phyloP scores from a whole-genome alignment of 805 yeast species.

The Peterozyma toletana region DNA sequence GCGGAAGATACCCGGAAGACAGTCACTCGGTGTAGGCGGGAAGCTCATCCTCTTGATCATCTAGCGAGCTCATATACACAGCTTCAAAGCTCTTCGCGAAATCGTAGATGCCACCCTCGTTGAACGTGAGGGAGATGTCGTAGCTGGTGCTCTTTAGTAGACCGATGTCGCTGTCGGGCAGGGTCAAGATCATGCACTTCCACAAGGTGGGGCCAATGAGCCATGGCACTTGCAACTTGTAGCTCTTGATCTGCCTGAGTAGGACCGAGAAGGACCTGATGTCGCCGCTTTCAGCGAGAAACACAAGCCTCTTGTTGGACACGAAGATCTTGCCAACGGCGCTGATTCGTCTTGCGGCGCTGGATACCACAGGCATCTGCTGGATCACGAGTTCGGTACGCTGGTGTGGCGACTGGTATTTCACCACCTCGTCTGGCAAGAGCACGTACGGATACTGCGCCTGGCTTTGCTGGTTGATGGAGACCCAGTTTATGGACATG shows the following conservation, averaged over 20 bases:
- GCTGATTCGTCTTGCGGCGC: slow-evolving; percentile 13
- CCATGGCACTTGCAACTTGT: slow-evolving; percentile 41
- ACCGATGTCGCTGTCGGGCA: slow-evolving; percentile 19
- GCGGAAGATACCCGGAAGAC: too few relatives aligned
- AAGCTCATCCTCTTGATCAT: slow-evolving; percentile 33
- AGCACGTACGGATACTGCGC: slow-evolving; percentile 18
- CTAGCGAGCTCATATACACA: slow-evolving; percentile 26
- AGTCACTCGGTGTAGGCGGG: slow-evolving; percentile 29
- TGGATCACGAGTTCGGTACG: slow-evolving; percentile 11
- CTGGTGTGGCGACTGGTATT: slow-evolving; percentile 12
- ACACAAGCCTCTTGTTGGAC: slow-evolving; percentile 33
- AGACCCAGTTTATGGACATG: slow-evolving; percentile 2
- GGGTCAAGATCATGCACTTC: slow-evolving; percentile 28
- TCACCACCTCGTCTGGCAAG: slow-evolving; percentile 16
- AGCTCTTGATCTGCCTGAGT: slow-evolving; percentile 21
- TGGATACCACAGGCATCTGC: slow-evolving; percentile 9
- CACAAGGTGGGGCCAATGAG: slow-evolving; percentile 42
- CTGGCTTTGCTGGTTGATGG: slow-evolving; percentile 13
- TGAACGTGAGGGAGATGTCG: slow-evolving; percentile 30
- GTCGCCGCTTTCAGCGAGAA: slow-evolving; percentile 33
- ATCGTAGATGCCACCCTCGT: slow-evolving; percentile 39
- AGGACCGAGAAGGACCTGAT: slow-evolving; percentile 32
- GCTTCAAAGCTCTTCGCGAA: slow-evolving; percentile 28
- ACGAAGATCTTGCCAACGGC: slow-evolving; percentile 30
- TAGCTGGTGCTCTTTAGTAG: slow-evolving; percentile 29